Evolutionary conservation across 805 yeast species (phyloP).

Genomic region (Yamadazyma ubonensis): DNA sequence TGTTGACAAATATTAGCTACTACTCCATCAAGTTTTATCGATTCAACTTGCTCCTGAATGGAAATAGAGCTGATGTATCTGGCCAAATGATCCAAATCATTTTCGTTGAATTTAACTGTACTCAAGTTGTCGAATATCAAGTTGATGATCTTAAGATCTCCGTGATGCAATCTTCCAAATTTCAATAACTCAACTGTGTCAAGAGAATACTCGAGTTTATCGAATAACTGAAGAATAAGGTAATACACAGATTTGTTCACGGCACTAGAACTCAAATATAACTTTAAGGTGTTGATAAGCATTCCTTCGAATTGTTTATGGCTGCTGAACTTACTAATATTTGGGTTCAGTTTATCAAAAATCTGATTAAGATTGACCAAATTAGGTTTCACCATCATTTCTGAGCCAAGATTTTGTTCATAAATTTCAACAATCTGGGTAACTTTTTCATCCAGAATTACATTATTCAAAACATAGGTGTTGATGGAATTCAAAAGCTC

Average conservation of each 20-base stretch:
- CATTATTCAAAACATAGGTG: conserved; percentile 8
- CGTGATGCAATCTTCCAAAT: conserved; percentile 7
- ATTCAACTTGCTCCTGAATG: conserved; percentile 1
- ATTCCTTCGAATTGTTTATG: conserved; percentile 6
- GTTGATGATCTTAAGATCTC: conserved; percentile 11
- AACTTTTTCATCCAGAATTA: conserved; percentile 1
- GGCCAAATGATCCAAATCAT: neutral
- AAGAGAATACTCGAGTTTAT: conserved; percentile 11
- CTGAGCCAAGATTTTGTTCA: conserved; percentile 11
- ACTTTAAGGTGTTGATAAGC: conserved; percentile 9
- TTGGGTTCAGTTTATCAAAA: conserved; percentile 8
- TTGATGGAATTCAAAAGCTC: conserved; percentile 14
- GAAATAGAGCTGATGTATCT: conserved; percentile 5
- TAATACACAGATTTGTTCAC: conserved; percentile 11
- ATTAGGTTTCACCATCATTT: conserved; percentile 10
- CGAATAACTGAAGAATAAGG: conserved; percentile 13
- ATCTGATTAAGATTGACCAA: conserved; percentile 12
- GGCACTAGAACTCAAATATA: conserved; percentile 9
- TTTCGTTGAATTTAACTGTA: neutral
- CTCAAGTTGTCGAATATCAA: conserved; percentile 12
- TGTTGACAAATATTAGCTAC: conserved; percentile 9
- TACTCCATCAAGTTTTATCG: conserved; percentile 1
- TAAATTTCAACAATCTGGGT: conserved; percentile 5
- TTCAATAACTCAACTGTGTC: conserved; percentile 11
- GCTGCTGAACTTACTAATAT: conserved; percentile 7